Percentiles rank a stretch among this genome's conserved stretches.
Conservation (phyloP, 495 filamentous ascomycete genomes). For the Aspergillus conjunctus region DNA sequence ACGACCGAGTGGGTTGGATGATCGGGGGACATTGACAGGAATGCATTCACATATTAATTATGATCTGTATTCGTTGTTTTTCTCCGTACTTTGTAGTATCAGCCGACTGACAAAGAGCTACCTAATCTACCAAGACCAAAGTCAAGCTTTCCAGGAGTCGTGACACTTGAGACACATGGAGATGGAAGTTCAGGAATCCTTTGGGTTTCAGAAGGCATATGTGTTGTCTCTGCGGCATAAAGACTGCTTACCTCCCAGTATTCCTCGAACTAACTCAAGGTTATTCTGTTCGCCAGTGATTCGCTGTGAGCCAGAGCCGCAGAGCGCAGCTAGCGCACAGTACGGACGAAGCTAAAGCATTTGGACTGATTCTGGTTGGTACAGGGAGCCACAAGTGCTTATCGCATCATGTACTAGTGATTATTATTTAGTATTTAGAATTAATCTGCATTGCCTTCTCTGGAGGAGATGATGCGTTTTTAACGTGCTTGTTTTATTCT, state of each 20-base stretch:
- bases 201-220: too few species aligned
- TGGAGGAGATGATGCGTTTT: too few species aligned
- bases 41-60: constrained; percentile 7
- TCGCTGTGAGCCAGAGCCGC: too few species aligned
- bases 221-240: too few species aligned
- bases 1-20: not conserved
- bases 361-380: not conserved
- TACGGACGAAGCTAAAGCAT: not conserved
- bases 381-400: not conserved
- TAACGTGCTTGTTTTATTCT: too few species aligned
- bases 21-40: not conserved
- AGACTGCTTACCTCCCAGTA: too few species aligned
- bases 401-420: not conserved
- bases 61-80: not conserved
- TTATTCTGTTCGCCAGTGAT: too few species aligned
- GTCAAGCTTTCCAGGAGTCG: not conserved
- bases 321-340: too few species aligned
- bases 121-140: not conserved
- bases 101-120: not conserved
- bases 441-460: not conserved
- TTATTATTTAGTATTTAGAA: not conserved
- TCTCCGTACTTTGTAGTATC: not conserved
- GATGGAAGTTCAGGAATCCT: too few species aligned
- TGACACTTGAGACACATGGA: not conserved
- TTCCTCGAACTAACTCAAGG: too few species aligned